These are phyloP conservation scores for Neonothopanus nambi DNA, from an alignment of 1,284 basidiomycete genomes.

Conservation along the genomic window DNA sequence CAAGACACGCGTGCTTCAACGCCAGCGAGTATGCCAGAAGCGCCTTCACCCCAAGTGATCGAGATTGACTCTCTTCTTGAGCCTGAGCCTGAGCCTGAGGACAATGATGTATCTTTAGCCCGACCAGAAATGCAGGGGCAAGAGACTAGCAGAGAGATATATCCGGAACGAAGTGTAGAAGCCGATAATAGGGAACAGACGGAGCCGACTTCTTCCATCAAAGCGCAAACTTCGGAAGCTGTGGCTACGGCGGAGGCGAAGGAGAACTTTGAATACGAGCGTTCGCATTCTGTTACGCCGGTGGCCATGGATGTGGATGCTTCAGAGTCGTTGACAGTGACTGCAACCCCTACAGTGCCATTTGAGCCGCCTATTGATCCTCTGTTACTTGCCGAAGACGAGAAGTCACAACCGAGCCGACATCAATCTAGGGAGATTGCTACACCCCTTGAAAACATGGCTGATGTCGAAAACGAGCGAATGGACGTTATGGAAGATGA, in stretches of 20 bases:
- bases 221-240: no score
- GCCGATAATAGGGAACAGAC: constrained; percentile 28
- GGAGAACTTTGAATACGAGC: no score
- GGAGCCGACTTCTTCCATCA: constrained; percentile 4
- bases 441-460: constrained; percentile 3
- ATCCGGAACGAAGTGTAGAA: no score
- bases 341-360: constrained; percentile 28
- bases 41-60: constrained; percentile 7
- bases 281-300: no score
- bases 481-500: constrained; percentile 27
- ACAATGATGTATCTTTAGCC: constrained; percentile 7
- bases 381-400: constrained; percentile 1
- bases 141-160: not conserved
- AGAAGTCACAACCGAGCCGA: constrained; percentile 3
- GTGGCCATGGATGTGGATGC: no score
- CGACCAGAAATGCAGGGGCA: not conserved
- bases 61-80: constrained; percentile 16
- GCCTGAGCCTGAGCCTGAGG: constrained; percentile 36
- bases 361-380: not conserved
- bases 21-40: not conserved
- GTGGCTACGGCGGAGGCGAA: no score
- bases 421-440: not conserved
- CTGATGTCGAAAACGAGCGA: constrained; percentile 27
- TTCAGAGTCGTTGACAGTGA: not conserved
- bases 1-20: constrained; percentile 7